Conservation (phyloP, 108 stramenopile genomes). For the Phaeodactylum tricornutum region DNA sequence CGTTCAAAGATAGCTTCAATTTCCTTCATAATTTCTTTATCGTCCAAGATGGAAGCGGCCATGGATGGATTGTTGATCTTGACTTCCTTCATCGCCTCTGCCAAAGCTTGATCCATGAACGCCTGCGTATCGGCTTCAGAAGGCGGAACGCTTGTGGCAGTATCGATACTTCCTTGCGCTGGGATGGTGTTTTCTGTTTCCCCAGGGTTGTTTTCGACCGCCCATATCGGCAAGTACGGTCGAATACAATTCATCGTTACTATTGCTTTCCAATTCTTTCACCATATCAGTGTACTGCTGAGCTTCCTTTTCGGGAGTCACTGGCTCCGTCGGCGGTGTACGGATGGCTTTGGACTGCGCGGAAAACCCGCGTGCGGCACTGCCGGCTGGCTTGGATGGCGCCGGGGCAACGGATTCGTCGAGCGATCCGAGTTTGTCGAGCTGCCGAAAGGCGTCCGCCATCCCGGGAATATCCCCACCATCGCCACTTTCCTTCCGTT, state of each 20-base stretch:
- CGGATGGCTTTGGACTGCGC: conserved; percentile 10
- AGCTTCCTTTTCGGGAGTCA: conserved; percentile 21
- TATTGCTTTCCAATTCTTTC: conserved; percentile 18
- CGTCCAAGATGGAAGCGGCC: conserved; percentile 31
- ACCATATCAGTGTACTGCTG: conserved; percentile 33
- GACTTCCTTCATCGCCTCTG: conserved; percentile 34
- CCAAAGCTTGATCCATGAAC: conserved; percentile 40
- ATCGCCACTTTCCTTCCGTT: no score
- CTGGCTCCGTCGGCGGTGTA: conserved; percentile 1
- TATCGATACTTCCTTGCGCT: background rate
- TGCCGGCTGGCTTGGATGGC: background rate
- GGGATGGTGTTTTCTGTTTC: background rate
- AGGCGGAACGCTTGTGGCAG: background rate
- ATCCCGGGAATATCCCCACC: conserved; percentile 15
- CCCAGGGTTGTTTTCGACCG: background rate
- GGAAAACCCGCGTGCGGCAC: background rate
- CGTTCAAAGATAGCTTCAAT: conserved; percentile 47
- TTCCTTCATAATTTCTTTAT: conserved; percentile 47
- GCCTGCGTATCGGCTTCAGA: conserved; percentile 11
- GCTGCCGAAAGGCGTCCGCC: conserved; percentile 36
- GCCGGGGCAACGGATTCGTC: conserved; percentile 7
- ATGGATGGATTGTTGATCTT: conserved; percentile 5
- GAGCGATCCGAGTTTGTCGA: conserved; percentile 21
- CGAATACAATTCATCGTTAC: conserved; percentile 20
- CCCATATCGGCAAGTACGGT: conserved; percentile 25